Percentiles rank a stretch among this genome's conserved stretches.
Conservation (phyloP, 306 rosid genomes). For the Senna siamea region DNA sequence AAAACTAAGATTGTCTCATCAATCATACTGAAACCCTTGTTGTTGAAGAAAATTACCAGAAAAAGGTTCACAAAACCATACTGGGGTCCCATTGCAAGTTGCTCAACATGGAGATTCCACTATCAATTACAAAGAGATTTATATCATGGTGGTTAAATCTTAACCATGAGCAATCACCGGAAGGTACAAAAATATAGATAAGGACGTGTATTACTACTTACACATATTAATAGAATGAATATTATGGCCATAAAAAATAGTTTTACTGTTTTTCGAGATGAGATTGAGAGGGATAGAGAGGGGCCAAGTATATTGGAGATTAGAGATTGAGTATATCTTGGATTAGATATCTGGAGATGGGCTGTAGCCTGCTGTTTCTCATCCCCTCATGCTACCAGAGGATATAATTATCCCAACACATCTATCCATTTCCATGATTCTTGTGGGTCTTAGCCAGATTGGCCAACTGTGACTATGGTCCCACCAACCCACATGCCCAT, state of each 20-base stretch:
- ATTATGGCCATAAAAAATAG: slow-evolving; percentile 34
- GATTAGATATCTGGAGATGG: slow-evolving; percentile 62
- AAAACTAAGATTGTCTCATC: not conserved
- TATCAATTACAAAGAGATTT: not conserved
- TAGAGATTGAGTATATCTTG: slow-evolving; percentile 47
- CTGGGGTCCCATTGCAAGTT: slow-evolving; percentile 30
- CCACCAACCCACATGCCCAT: slow-evolving; percentile 82
- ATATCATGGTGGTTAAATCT: slow-evolving; percentile 28
- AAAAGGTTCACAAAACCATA: not conserved
- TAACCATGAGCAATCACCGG: slow-evolving; percentile 33
- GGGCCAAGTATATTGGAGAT: slow-evolving; percentile 36
- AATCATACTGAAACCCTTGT: not conserved
- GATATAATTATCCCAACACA: slow-evolving; percentile 60
- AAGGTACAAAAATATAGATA: slow-evolving; percentile 36
- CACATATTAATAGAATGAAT: no score
- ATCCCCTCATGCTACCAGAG: slow-evolving; percentile 45
- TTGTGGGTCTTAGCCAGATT: slow-evolving; percentile 54
- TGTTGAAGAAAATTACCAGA: not conserved
- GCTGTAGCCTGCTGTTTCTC: slow-evolving; percentile 60
- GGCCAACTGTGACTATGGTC: slow-evolving; percentile 70
- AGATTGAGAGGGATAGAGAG: slow-evolving; percentile 41
- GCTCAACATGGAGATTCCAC: slow-evolving; percentile 48
- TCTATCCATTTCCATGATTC: slow-evolving; percentile 53
- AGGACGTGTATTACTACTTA: slow-evolving; percentile 34
- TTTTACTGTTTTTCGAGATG: slow-evolving; percentile 15